phyloP scores from a whole-genome alignment of 805 yeast species.

The Dipodascopsis uninucleata region DNA sequence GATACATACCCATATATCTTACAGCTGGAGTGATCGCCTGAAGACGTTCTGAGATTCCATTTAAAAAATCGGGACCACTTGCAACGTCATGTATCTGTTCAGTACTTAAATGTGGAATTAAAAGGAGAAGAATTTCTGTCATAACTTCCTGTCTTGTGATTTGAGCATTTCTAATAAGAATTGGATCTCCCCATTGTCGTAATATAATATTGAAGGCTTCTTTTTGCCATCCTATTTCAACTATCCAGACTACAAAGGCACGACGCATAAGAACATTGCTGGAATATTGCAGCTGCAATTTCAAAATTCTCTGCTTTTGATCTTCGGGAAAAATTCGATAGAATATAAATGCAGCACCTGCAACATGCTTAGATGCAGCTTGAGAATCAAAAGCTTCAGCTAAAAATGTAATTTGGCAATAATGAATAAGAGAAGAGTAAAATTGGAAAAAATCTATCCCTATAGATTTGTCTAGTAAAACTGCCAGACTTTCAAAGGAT shows the following conservation, averaged over 20 bases:
- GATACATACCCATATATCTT: conserved; percentile 52
- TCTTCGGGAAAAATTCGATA: conserved; percentile 4
- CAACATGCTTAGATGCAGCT: not conserved
- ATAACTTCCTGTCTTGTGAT: conserved; percentile 18
- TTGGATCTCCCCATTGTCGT: conserved; percentile 16
- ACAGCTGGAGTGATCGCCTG: conserved; percentile 46
- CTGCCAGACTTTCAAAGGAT: not conserved
- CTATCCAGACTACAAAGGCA: conserved; percentile 16
- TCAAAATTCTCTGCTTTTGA: conserved; percentile 6
- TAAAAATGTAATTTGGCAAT: conserved; percentile 6
- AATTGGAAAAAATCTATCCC: conserved; percentile 8
- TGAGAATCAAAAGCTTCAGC: conserved; percentile 1
- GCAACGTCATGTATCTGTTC: conserved; percentile 25
- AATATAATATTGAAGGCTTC: conserved; percentile 12
- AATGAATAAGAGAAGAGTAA: conserved; percentile 3
- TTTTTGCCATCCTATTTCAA: conserved; percentile 9
- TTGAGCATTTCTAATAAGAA: conserved; percentile 13
- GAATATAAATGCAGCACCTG: conserved; percentile 5
- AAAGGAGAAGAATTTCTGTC: conserved; percentile 11
- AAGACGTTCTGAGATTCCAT: conserved; percentile 53
- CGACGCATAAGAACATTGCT: conserved; percentile 6
- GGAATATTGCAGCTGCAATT: conserved; percentile 1
- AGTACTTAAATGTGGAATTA: conserved; percentile 12
- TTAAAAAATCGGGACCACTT: conserved; percentile 42
- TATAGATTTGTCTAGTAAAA: not conserved